phyloP scores from a whole-genome alignment of 805 yeast species.

The Saccharomycopsis synnaedendra region DNA sequence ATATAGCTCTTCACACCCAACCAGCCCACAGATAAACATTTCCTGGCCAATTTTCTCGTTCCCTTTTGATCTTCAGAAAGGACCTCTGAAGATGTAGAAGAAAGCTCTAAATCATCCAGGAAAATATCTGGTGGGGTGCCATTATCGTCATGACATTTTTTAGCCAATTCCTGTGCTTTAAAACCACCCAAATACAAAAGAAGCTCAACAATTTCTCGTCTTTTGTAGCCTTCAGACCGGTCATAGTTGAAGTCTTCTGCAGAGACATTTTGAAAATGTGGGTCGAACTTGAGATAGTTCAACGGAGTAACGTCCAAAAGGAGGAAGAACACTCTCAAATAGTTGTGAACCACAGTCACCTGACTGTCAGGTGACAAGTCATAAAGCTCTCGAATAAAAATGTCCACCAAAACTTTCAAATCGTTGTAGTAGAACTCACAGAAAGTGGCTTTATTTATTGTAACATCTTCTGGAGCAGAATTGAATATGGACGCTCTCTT shows the following conservation, averaged over 20 bases:
- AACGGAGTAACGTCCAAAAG: constrained; percentile 36
- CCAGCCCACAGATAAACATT: constrained; percentile 13
- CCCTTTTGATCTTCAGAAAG: not conserved
- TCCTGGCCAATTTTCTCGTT: constrained; percentile 13
- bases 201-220: constrained; percentile 13
- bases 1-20: constrained; percentile 12
- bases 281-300: constrained; percentile 16
- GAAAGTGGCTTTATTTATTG: not conserved
- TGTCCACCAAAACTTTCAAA: constrained; percentile 43
- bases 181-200: constrained; percentile 13
- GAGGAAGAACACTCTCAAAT: constrained; percentile 40
- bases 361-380: constrained; percentile 32
- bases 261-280: not conserved
- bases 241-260: constrained; percentile 3
- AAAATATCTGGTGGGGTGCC: constrained; percentile 1
- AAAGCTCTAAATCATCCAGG: not conserved
- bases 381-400: constrained; percentile 43
- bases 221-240: constrained; percentile 7
- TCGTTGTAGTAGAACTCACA: constrained; percentile 38
- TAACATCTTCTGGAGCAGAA: not conserved
- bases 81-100: not conserved
- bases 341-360: constrained; percentile 31
- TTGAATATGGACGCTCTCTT: constrained; percentile 7
- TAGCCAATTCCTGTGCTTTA: constrained; percentile 6
- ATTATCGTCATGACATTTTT: constrained; percentile 2